Percentiles rank a stretch among this genome's conserved stretches.
These are phyloP conservation scores for Emericellopsis cladophorae DNA, from an alignment of 2,329 filamentous ascomycete genomes.

Conservation along the genomic window DNA sequence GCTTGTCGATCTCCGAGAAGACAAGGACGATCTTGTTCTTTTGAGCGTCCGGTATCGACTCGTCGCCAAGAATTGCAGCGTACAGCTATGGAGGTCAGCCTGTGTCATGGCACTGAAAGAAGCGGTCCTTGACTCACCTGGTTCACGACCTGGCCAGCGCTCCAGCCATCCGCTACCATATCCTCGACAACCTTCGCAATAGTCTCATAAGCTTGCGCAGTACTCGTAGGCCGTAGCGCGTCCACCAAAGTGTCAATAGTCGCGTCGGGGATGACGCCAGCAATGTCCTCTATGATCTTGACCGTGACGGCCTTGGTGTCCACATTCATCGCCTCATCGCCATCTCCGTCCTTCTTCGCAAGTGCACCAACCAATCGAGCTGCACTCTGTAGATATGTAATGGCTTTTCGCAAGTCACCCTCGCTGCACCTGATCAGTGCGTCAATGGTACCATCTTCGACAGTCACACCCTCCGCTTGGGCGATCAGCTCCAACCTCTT, in stretches of 20 bases:
- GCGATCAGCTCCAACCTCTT: constrained; percentile 75
- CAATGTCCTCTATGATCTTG: constrained; percentile 82
- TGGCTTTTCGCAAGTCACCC: constrained; percentile 89
- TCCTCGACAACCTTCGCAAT: constrained; percentile 75
- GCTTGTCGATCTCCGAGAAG: constrained; percentile 91
- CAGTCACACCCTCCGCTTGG: constrained; percentile 56
- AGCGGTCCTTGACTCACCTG: constrained; percentile 41
- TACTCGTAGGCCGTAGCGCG: constrained; percentile 62
- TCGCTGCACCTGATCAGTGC: constrained; percentile 80
- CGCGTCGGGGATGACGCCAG: constrained; percentile 73
- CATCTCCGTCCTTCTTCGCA: constrained; percentile 32
- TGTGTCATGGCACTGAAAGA: background rate
- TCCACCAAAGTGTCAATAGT: constrained; percentile 60
- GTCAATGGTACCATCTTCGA: constrained; percentile 72
- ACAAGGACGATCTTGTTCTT: constrained; percentile 83
- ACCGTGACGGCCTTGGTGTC: constrained; percentile 56
- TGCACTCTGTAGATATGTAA: constrained; percentile 93
- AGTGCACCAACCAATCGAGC: constrained; percentile 70
- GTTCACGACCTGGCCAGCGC: constrained; percentile 72
- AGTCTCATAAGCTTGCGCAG: constrained; percentile 53
- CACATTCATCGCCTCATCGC: constrained; percentile 49
- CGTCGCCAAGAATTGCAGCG: constrained; percentile 70
- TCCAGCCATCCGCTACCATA: constrained; percentile 94
- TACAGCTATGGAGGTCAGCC: constrained; percentile 47
- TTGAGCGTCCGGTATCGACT: constrained; percentile 68